Conservation (phyloP, 2,329 filamentous ascomycete genomes). For the Aspergillus felis region DNA sequence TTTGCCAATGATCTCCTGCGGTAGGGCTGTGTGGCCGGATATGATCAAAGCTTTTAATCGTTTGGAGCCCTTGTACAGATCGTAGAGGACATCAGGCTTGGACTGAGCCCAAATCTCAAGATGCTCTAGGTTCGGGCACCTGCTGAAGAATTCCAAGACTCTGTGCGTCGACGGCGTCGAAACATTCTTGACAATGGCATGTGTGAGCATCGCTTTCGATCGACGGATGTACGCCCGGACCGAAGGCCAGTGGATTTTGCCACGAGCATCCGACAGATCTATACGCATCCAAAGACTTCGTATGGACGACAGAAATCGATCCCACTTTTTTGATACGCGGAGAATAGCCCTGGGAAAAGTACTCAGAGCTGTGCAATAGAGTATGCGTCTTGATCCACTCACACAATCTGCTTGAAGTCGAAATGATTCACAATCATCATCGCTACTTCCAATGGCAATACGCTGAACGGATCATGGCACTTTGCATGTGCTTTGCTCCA, state of each 20-base stretch:
- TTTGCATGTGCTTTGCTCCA: slow-evolving; percentile 26
- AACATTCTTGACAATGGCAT: slow-evolving; percentile 29
- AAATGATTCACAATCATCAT: slow-evolving; percentile 50
- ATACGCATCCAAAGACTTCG: slow-evolving; percentile 50
- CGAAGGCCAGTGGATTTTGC: slow-evolving; percentile 38
- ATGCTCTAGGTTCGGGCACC: slow-evolving; percentile 32
- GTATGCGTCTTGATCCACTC: slow-evolving; percentile 10
- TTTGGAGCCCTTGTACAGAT: slow-evolving; percentile 24
- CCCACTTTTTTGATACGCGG: slow-evolving; percentile 55
- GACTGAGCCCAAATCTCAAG: slow-evolving; percentile 25
- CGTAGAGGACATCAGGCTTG: slow-evolving; percentile 18
- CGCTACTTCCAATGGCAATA: slow-evolving; percentile 53
- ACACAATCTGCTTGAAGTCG: slow-evolving; percentile 50
- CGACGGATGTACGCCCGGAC: slow-evolving; percentile 33
- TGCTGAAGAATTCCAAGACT: slow-evolving; percentile 28
- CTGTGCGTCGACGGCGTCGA: slow-evolving; percentile 21
- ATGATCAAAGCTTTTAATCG: slow-evolving; percentile 24
- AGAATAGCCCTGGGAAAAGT: slow-evolving; percentile 39
- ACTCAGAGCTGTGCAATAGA: neutral
- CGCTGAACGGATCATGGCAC: slow-evolving; percentile 46
- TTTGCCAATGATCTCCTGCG: slow-evolving; percentile 21
- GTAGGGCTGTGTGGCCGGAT: slow-evolving; percentile 20
- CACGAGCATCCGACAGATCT: slow-evolving; percentile 47
- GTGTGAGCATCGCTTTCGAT: slow-evolving; percentile 31
- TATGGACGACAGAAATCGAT: slow-evolving; percentile 46